Evolutionary conservation across 164 flowering plant genomes (phyloP), one percentile per base, ranked within the genome.

Genomic region (Kalanchoe fedtschenkoi): DNA sequence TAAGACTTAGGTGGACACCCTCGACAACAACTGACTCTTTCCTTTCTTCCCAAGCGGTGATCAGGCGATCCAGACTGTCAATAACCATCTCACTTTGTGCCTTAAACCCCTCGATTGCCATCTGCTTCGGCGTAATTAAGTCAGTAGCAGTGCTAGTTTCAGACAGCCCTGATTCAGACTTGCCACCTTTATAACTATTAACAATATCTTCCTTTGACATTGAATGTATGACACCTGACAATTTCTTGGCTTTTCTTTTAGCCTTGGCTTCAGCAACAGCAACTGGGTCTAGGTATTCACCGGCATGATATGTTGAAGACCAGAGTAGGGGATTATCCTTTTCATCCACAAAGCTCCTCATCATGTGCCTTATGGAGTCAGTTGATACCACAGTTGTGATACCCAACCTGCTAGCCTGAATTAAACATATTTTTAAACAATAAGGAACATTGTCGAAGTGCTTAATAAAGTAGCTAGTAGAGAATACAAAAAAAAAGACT

Each of bases 21-120:
- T 89, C 97, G 64, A 89, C 91, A 66, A 89, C 83, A 6, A 89
- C 97, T 3, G 97, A 89, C 69, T 89, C 97, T 68, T 87, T 89
- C 65, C 90, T 74, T 64, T 89, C 89, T 72, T 89, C 97, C 95
- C 97, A 89, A 41, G 89, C 79, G 56, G 91, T 89, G 51, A 89
- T 87, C 39, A 89, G 83, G 67, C 97, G 72, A 71, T 89, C 97
- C 58, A 89, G 95, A 74, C 95, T 87, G 71, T 89, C 97, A 62
- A 89, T 89, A 33, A 89, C 97, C 97, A 89, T 89, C 76, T 89
- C 97, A 69, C 97, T 89, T 69, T 89, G 97, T 62, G 97, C 97
- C 71, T 87, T 89, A 47, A 77, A 89, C 24, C 97, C 97, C 68
- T 85, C 91, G 69, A 89, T 37, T 1, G 97, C 97, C 97, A 89